These are phyloP conservation scores for Heliosperma pusillum DNA, from an alignment of 148 eudicot species.

Conservation along the genomic window DNA sequence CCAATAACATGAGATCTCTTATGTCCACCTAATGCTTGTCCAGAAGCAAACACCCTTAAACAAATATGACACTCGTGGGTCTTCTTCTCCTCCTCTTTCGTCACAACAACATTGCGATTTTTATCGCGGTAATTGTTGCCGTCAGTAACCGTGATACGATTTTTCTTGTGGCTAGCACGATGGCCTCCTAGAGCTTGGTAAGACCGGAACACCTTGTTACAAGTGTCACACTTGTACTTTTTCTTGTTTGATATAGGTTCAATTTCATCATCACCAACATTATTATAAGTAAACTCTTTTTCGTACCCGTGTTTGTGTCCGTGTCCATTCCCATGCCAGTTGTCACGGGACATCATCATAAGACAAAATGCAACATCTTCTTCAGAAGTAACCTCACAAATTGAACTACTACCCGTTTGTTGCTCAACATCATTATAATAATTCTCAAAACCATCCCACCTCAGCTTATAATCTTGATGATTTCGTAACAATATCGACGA, in stretches of 20 bases:
- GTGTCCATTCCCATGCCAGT: conserved; percentile 29
- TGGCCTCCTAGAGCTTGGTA: conserved; percentile 89
- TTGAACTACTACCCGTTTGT: conserved; percentile 29
- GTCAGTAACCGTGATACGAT: conserved; percentile 4
- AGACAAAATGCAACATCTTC: conserved; percentile 70
- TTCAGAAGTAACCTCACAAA: conserved; percentile 59
- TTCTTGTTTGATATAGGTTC: not conserved
- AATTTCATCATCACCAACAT: conserved; percentile 8
- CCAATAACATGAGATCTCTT: conserved; percentile 60
- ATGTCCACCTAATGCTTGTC: conserved; percentile 89
- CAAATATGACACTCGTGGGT: conserved; percentile 66
- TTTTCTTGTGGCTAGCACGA: conserved; percentile 76
- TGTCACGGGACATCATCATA: conserved; percentile 73
- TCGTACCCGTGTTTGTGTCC: not conserved
- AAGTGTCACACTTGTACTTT: conserved; percentile 59
- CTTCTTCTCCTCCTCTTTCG: conserved; percentile 26
- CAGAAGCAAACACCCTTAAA: conserved; percentile 58
- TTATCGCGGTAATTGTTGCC: not conserved
- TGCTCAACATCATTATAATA: conserved; percentile 12
- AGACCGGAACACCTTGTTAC: conserved; percentile 49
- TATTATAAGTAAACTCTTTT: not conserved
- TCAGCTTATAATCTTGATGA: not conserved
- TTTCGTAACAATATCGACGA: not conserved
- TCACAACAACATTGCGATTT: not conserved
- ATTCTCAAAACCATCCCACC: not conserved